A percentile compares a stretch with the other conserved stretches of the same genome.
Evolutionary conservation across 306 rosid species (phyloP).

Genomic region (Hippophae tibetana): DNA sequence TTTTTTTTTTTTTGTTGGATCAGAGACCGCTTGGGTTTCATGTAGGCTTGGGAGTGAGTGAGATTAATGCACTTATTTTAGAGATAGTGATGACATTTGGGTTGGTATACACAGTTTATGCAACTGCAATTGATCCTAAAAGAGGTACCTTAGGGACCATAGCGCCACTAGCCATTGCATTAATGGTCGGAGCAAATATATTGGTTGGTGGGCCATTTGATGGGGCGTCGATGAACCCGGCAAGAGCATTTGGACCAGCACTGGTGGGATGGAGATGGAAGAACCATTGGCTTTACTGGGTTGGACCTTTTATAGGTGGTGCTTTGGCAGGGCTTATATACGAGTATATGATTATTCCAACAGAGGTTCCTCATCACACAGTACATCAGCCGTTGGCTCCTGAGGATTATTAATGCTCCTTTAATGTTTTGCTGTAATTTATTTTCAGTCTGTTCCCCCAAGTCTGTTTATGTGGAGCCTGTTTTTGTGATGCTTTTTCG

Average conservation of each 20-base stretch:
- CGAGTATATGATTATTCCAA: slow-evolving; percentile 69
- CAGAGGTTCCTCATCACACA: slow-evolving; percentile 49
- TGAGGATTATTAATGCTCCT: slow-evolving; percentile 56
- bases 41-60: slow-evolving; percentile 44
- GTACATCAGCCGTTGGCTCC: slow-evolving; percentile 88
- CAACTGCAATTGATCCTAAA: slow-evolving; percentile 87
- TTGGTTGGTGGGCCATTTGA: slow-evolving; percentile 87
- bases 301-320: slow-evolving; percentile 82
- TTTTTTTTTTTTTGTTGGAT: not conserved
- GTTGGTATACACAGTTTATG: slow-evolving; percentile 67
- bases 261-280: slow-evolving; percentile 89
- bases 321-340: slow-evolving; percentile 69
- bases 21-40: slow-evolving; percentile 71
- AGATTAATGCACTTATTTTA: slow-evolving; percentile 42
- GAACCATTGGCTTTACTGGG: slow-evolving; percentile 88
- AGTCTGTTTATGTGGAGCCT: no score
- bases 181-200: slow-evolving; percentile 74
- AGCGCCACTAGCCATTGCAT: slow-evolving; percentile 77
- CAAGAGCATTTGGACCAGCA: slow-evolving; percentile 88
- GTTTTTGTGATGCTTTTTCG: no score
- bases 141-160: slow-evolving; percentile 54
- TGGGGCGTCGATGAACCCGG: slow-evolving; percentile 96
- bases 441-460: not conserved
- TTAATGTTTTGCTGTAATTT: not conserved
- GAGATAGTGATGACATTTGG: slow-evolving; percentile 78